These are phyloP conservation scores for Colletotrichum zoysiae DNA, from an alignment of 2,329 filamentous ascomycete genomes.

Conservation along the genomic window DNA sequence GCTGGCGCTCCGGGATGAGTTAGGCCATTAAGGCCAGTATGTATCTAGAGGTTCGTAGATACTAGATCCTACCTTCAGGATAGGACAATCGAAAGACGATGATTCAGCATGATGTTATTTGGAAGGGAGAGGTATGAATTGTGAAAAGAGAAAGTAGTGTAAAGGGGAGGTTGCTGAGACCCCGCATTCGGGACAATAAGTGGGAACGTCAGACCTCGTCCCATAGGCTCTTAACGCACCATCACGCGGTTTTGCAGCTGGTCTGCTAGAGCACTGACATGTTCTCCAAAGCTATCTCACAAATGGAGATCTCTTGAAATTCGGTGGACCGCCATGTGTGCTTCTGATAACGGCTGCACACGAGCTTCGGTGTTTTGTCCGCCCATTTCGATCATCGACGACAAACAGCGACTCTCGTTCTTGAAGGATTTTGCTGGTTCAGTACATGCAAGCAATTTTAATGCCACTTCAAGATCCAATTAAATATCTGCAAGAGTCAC, in stretches of 20 bases:
- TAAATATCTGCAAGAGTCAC: too few relatives aligned
- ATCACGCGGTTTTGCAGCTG: neutral
- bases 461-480: neutral
- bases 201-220: neutral
- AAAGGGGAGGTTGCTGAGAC: neutral
- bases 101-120: neutral
- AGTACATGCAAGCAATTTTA: neutral
- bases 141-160: neutral
- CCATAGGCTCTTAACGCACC: neutral
- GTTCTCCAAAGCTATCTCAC: neutral
- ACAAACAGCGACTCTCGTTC: neutral
- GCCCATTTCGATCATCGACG: neutral
- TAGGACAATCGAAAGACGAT: slow-evolving; percentile 23
- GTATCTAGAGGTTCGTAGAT: slow-evolving; percentile 18
- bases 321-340: neutral
- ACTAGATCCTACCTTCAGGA: slow-evolving; percentile 9
- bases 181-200: slow-evolving; percentile 15
- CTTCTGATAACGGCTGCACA: neutral
- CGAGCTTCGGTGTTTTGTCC: neutral
- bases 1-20: slow-evolving; percentile 32
- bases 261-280: slow-evolving; percentile 5
- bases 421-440: neutral
- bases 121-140: neutral
- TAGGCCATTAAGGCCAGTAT: slow-evolving; percentile 24
- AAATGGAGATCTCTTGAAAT: neutral